Base-by-base conservation (phyloP, 805 yeast genomes). In the Zygosaccharomyces kombuchaensis region DNA sequence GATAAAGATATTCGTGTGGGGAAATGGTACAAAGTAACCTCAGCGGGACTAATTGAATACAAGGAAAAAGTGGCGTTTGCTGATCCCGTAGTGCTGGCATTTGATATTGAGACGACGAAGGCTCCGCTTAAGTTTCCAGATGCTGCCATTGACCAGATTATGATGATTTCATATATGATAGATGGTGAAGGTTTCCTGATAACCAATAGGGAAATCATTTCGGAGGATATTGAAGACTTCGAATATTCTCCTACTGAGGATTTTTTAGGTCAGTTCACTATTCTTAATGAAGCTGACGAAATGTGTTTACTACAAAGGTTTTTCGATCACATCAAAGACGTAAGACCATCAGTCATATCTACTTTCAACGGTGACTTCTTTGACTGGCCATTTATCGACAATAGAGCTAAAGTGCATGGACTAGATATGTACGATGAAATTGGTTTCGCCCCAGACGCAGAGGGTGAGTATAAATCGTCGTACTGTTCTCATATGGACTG, bases 101-200 rank as follows among this genome's bases (percentile, higher is more conserved):
- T 87, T 62, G 99, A 93, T 75, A 93, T 93, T 45, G 99, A 93
- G 72, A 93, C 99, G 1, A 88, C 97, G 10, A 93, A 93, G 63
- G 88, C 95, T 9, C 98, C 98, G 1, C 74, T 93, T 49, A 95
- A 93, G 63, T 93, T 93, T 55, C 99, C 99, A 0, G 99, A 88
- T 58, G 77, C 96, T 5, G 73, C 84, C 9, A 75, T 85, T 5
- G 99, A 93, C 68, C 95, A 87, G 65, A 78, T 93, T 34, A 93
- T 93, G 97, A 95, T 95, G 99, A 93, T 93, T 41, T 95, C 99
- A 2, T 93, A 93, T 63, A 95, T 95, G 99, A 90, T 93, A 50
- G 99, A 93, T 62, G 99, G 98, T 9, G 95, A 87, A 56, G 99
- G 99, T 31, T 93, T 71, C 61, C 70, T 93, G 32, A 95, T 93